These are phyloP conservation scores for Tulasnella sp. DNA, from an alignment of 768 basidiomycete species.

Conservation along the genomic window DNA sequence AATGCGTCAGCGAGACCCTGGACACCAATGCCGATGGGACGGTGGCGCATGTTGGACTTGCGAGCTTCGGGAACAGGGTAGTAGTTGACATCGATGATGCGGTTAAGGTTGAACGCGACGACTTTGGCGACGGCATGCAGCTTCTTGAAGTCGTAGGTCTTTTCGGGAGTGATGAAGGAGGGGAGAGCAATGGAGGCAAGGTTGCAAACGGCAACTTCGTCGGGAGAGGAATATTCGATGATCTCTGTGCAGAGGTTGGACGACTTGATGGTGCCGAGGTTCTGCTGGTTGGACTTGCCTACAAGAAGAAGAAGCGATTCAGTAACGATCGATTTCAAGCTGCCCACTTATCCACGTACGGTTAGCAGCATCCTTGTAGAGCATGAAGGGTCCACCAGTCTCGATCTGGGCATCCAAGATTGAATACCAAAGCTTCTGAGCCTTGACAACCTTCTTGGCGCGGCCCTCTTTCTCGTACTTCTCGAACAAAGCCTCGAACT, in stretches of 20 bases:
- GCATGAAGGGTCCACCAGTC: constrained; percentile 98
- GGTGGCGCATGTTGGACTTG: constrained; percentile 91
- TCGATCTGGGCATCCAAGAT: constrained; percentile 95
- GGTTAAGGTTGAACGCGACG: constrained; percentile 86
- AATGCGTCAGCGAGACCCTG: constrained; percentile 97
- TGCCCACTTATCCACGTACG: constrained; percentile 41
- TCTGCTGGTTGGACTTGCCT: constrained; percentile 98
- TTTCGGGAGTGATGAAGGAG: constrained; percentile 71
- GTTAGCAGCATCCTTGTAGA: constrained; percentile 96
- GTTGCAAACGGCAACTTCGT: constrained; percentile 97
- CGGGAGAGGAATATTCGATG: constrained; percentile 94
- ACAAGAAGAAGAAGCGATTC: neutral
- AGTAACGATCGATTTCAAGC: neutral
- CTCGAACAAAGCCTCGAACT: constrained; percentile 80
- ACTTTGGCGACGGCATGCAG: constrained; percentile 92
- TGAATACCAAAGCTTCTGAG: constrained; percentile 98
- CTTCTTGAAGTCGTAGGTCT: constrained; percentile 83
- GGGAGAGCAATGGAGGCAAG: constrained; percentile 94
- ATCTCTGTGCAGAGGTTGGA: constrained; percentile 99
- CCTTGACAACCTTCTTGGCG: constrained; percentile 73
- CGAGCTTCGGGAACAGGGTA: constrained; percentile 90
- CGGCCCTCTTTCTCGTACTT: constrained; percentile 87
- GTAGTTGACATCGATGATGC: constrained; percentile 90
- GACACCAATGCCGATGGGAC: constrained; percentile 95
- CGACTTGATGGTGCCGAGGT: constrained; percentile 97